phyloP scores from a whole-genome alignment of 73 alveolate genomes.

The Paraurostyla sp. region DNA sequence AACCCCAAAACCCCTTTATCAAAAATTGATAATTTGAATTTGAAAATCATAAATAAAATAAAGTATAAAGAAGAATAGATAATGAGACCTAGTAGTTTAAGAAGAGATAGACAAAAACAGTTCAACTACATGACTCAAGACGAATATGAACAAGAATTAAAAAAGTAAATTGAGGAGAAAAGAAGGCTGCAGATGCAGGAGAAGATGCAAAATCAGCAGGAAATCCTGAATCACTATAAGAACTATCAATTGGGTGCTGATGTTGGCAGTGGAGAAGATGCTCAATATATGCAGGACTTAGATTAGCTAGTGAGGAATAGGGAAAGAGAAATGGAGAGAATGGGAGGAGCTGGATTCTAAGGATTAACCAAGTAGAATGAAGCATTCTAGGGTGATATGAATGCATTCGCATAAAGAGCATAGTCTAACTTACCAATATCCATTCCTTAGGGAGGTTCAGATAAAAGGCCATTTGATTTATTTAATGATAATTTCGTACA shows the following conservation, averaged over 20 bases:
- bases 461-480: background rate
- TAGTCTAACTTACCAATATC: no score
- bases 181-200: background rate
- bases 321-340: conserved; percentile 21
- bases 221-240: conserved; percentile 38
- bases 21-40: background rate
- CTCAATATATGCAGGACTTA: conserved; percentile 31
- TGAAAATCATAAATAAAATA: background rate
- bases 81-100: conserved; percentile 54
- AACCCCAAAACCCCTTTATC: conserved; percentile 1
- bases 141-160: conserved; percentile 32
- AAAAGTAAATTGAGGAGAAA: conserved; percentile 36
- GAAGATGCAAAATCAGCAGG: conserved; percentile 13
- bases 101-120: conserved; percentile 19
- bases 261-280: conserved; percentile 19
- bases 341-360: conserved; percentile 7
- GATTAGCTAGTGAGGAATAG: conserved; percentile 24
- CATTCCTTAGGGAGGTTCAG: no score
- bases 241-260: conserved; percentile 57
- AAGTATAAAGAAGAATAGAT: background rate
- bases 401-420: background rate
- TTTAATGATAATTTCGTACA: conserved; percentile 28
- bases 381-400: conserved; percentile 35
- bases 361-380: background rate
- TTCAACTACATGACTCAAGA: conserved; percentile 34